A percentile compares a stretch with the other conserved stretches of the same genome.
These are phyloP conservation scores for Gleditsia sinensis DNA, from an alignment of 306 rosid genomes.

Conservation along the genomic window DNA sequence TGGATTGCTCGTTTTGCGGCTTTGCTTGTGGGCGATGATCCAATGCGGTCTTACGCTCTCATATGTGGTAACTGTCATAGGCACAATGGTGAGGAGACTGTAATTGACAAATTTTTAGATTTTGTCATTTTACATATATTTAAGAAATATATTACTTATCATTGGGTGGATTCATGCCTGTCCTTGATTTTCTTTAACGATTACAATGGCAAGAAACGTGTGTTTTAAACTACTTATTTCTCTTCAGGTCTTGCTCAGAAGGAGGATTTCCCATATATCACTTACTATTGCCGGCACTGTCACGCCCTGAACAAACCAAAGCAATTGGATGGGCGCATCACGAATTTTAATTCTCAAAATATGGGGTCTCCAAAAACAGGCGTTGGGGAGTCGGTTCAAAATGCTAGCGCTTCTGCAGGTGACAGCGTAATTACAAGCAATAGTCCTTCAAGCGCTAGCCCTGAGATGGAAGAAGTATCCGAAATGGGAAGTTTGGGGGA, in stretches of 20 bases:
- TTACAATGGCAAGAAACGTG: slow-evolving; percentile 1
- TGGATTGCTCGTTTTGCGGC: slow-evolving; percentile 90
- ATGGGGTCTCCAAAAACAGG: slow-evolving; percentile 35
- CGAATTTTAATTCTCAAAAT: slow-evolving; percentile 45
- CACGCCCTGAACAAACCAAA: slow-evolving; percentile 76
- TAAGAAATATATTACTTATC: too few species aligned
- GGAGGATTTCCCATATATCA: slow-evolving; percentile 82
- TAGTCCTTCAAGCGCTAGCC: slow-evolving; percentile 31
- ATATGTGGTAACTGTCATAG: slow-evolving; percentile 89
- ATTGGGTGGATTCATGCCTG: not conserved
- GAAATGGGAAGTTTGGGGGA: slow-evolving; percentile 34
- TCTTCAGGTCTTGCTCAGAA: slow-evolving; percentile 78
- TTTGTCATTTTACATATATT: slow-evolving; percentile 11
- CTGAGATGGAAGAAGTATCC: slow-evolving; percentile 51
- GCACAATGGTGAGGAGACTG: slow-evolving; percentile 82
- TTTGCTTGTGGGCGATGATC: slow-evolving; percentile 95
- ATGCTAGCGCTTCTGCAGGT: slow-evolving; percentile 35
- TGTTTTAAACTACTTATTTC: slow-evolving; percentile 26
- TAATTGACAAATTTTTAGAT: not conserved
- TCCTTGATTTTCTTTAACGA: not conserved
- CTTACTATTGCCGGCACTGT: slow-evolving; percentile 94
- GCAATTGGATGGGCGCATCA: slow-evolving; percentile 47
- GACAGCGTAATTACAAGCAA: slow-evolving; percentile 39
- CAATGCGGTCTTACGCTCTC: slow-evolving; percentile 84
- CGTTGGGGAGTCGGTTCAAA: slow-evolving; percentile 34